Evolutionary conservation across 805 yeast species (phyloP).

Genomic region (Candida broadrunensis): DNA sequence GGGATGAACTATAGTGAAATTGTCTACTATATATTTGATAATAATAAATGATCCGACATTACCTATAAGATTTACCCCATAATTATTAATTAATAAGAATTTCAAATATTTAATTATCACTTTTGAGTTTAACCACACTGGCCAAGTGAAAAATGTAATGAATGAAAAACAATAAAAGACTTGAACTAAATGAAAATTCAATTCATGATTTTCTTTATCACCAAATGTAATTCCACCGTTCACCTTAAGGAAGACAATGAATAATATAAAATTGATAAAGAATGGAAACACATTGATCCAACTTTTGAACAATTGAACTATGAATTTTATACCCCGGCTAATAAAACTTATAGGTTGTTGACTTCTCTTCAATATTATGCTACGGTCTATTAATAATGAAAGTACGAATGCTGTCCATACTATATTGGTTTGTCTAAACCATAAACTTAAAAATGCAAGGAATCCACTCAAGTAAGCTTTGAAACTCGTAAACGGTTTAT

Average conservation of each 20-base stretch:
- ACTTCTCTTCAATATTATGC: conserved; percentile 9
- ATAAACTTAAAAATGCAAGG: conserved; percentile 59
- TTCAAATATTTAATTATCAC: conserved; percentile 38
- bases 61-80: conserved; percentile 13
- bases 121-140: conserved; percentile 60
- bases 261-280: conserved; percentile 47
- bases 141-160: conserved; percentile 62
- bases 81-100: conserved; percentile 21
- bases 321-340: conserved; percentile 9
- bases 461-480: conserved; percentile 40
- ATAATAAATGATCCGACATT: conserved; percentile 14
- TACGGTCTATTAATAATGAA: conserved; percentile 51
- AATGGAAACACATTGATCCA: conserved; percentile 46
- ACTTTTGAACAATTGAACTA: conserved; percentile 12
- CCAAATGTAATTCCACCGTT: conserved; percentile 92
- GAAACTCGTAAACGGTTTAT: conserved; percentile 12
- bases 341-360: conserved; percentile 12
- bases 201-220: conserved; percentile 80
- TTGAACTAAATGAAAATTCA: conserved; percentile 74
- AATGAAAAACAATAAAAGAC: conserved; percentile 74
- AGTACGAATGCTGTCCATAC: conserved; percentile 74
- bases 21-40: conserved; percentile 48
- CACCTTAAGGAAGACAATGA: conserved; percentile 52
- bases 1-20: conserved; percentile 79
- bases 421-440: conserved; percentile 88